Conservation (phyloP, 2,329 filamentous ascomycete species). For the Claviceps cyperi region DNA sequence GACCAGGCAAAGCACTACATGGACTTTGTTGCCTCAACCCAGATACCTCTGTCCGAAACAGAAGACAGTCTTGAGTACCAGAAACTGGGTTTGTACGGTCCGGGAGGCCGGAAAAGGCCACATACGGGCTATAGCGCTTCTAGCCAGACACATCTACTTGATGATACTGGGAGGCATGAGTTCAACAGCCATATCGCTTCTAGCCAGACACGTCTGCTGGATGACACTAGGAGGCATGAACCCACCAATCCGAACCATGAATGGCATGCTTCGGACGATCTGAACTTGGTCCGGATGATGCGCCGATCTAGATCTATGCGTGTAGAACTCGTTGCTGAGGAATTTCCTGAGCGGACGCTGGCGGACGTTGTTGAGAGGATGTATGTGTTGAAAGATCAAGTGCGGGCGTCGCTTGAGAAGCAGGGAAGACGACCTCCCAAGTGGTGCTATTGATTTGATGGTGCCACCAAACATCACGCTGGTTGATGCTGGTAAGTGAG, state of each 20-base stretch:
- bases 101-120: neutral
- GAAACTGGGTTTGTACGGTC: neutral
- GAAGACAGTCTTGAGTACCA: neutral
- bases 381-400: conserved; percentile 9
- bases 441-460: conserved; percentile 12
- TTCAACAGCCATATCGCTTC: neutral
- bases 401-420: conserved; percentile 10
- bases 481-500: too few relatives aligned
- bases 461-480: too few relatives aligned
- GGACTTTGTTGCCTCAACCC: conserved; percentile 9
- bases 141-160: neutral
- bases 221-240: neutral
- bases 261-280: conserved; percentile 15
- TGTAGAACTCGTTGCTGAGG: conserved; percentile 4
- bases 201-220: neutral
- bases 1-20: conserved; percentile 4
- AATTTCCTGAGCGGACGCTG: conserved; percentile 9
- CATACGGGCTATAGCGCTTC: neutral
- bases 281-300: conserved; percentile 12
- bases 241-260: conserved; percentile 5
- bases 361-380: conserved; percentile 11
- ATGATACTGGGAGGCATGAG: neutral
- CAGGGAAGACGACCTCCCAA: conserved; percentile 10
- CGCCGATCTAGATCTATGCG: conserved; percentile 9
- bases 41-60: conserved; percentile 3